Conservation (phyloP, 169 alveolate genomes). For the Eimeria sp. region DNA sequence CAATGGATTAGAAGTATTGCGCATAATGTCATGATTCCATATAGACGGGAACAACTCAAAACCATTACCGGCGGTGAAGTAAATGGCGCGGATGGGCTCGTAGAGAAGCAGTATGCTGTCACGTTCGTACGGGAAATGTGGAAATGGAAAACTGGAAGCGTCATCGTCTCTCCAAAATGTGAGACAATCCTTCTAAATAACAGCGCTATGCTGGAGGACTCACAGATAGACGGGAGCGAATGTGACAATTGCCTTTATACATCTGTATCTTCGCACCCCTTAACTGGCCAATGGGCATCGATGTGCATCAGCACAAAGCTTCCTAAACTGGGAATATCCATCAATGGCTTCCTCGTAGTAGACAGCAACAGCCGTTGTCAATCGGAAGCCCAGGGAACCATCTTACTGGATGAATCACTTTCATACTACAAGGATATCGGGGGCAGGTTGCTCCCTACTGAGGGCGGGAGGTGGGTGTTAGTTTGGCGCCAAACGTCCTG, state of each 20-base stretch:
- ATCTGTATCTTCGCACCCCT: slow-evolving; percentile 22
- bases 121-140: slow-evolving; percentile 45
- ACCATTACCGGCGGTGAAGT: slow-evolving; percentile 31
- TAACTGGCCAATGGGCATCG: slow-evolving; percentile 29
- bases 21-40: not conserved
- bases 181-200: slow-evolving; percentile 38
- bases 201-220: not conserved
- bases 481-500: slow-evolving; percentile 48
- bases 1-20: not conserved
- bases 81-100: not conserved
- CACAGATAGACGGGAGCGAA: not conserved
- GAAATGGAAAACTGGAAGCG: not conserved
- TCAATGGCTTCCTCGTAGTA: slow-evolving; percentile 36
- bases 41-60: slow-evolving; percentile 37
- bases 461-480: slow-evolving; percentile 55
- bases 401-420: slow-evolving; percentile 30
- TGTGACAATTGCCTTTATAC: slow-evolving; percentile 61
- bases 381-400: not conserved
- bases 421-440: slow-evolving; percentile 57
- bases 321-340: slow-evolving; percentile 35
- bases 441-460: slow-evolving; percentile 44
- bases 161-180: slow-evolving; percentile 27
- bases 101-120: slow-evolving; percentile 21
- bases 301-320: slow-evolving; percentile 26
- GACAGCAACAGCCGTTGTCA: slow-evolving; percentile 4